A percentile compares a stretch with the other conserved stretches of the same genome.
These are phyloP conservation scores for Torulaspora pretoriensis DNA, from an alignment of 1,139 yeast species.

Conservation along the genomic window DNA sequence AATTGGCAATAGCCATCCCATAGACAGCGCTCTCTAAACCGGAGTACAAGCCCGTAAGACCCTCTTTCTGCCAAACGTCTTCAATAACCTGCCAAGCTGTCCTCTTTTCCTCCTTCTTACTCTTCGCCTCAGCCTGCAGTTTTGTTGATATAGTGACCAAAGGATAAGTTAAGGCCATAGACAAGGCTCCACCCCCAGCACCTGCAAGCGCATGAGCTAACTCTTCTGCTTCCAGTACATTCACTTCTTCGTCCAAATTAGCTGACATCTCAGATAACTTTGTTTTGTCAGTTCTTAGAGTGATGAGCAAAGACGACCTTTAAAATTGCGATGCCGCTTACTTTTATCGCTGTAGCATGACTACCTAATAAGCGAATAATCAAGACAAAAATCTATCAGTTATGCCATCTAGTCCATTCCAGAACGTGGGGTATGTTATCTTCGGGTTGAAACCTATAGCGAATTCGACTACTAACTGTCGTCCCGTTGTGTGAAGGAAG, in stretches of 20 bases:
- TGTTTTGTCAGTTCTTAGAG: not conserved
- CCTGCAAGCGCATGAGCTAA: constrained; percentile 85
- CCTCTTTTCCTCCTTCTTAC: constrained; percentile 26
- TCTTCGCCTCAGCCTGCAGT: constrained; percentile 51
- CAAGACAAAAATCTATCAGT: not conserved
- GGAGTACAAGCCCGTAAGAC: constrained; percentile 68
- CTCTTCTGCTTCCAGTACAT: constrained; percentile 9
- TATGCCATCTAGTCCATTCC: constrained; percentile 20
- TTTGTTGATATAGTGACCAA: constrained; percentile 77
- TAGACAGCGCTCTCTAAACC: constrained; percentile 86
- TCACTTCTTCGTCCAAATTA: not conserved
- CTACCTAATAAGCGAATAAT: not conserved
- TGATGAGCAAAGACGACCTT: not conserved
- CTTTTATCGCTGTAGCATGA: constrained; percentile 1
- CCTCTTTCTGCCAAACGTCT: constrained; percentile 56
- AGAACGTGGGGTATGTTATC: constrained; percentile 29
- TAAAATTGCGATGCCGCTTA: not conserved
- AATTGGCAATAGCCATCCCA: constrained; percentile 82
- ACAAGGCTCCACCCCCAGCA: constrained; percentile 86
- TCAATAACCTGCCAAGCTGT: constrained; percentile 33
- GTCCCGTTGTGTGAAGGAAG: constrained; percentile 10
- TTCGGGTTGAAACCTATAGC: not conserved
- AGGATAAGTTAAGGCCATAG: constrained; percentile 84
- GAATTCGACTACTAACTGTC: constrained; percentile 1
- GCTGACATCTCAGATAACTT: constrained; percentile 3